Percentiles rank a stretch among this genome's conserved stretches.
These are phyloP conservation scores for Aspergillus heteromorphus DNA, from an alignment of 495 filamentous ascomycete genomes.

Conservation along the genomic window DNA sequence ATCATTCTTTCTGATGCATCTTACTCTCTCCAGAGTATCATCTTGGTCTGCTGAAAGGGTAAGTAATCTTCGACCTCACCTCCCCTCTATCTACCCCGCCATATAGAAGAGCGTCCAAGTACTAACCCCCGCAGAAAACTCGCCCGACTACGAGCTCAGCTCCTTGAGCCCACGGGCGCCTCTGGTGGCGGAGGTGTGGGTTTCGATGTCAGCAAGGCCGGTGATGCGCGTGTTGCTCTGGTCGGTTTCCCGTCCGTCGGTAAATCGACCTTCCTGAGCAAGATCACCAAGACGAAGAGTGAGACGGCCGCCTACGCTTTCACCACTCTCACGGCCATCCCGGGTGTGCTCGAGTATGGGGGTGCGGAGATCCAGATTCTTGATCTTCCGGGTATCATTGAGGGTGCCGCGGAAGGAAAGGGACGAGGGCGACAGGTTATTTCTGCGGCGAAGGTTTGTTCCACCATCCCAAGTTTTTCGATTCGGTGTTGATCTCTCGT, in stretches of 20 bases:
- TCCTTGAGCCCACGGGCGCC: conserved; percentile 85
- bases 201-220: conserved; percentile 96
- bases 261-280: conserved; percentile 97
- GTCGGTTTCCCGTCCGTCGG: conserved; percentile 98
- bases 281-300: conserved; percentile 97
- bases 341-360: conserved; percentile 95
- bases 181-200: conserved; percentile 71
- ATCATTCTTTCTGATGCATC: background rate
- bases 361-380: conserved; percentile 98
- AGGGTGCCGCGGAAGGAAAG: conserved; percentile 94
- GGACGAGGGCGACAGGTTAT: conserved; percentile 96
- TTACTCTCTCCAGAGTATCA: conserved; percentile 73
- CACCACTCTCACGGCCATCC: conserved; percentile 96
- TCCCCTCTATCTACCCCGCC: background rate
- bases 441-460: conserved; percentile 75
- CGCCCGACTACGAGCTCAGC: conserved; percentile 87
- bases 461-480: background rate
- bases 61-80: conserved; percentile 11
- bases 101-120: conserved; percentile 3
- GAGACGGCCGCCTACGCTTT: conserved; percentile 97
- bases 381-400: conserved; percentile 98
- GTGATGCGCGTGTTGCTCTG: conserved; percentile 93
- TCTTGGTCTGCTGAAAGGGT: conserved; percentile 96
- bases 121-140: conserved; percentile 64
- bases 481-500: background rate